A percentile compares a stretch with the other conserved stretches of the same genome.
These are phyloP conservation scores for Tetracladium maxilliforme DNA, from an alignment of 2,329 filamentous ascomycete genomes.

Conservation along the genomic window DNA sequence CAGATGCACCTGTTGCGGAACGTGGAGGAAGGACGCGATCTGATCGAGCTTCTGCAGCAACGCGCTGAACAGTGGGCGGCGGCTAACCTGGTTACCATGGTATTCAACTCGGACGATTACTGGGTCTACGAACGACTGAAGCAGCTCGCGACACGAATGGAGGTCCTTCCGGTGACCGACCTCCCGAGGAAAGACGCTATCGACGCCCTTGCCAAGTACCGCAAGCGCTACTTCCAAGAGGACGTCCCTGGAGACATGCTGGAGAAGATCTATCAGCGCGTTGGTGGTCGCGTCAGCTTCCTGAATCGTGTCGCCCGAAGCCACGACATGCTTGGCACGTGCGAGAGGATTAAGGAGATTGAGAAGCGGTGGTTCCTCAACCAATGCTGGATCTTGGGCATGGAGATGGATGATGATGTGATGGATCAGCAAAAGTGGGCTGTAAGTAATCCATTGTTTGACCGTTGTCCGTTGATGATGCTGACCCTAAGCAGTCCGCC, in stretches of 20 bases:
- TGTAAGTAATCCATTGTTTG: constrained; percentile 30
- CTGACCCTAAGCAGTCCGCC: constrained; percentile 41
- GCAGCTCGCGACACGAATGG: constrained; percentile 85
- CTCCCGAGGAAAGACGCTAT: constrained; percentile 68
- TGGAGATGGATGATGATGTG: constrained; percentile 85
- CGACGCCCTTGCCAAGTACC: constrained; percentile 62
- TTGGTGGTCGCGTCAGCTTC: constrained; percentile 81
- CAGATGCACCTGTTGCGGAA: constrained; percentile 83
- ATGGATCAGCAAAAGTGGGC: constrained; percentile 98
- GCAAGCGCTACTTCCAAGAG: constrained; percentile 63
- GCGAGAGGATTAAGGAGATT: constrained; percentile 53
- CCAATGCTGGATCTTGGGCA: constrained; percentile 63
- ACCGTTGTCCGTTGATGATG: not conserved
- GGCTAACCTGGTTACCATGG: constrained; percentile 73
- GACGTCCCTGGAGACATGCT: constrained; percentile 36
- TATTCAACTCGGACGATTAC: constrained; percentile 95
- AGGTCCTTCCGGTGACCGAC: constrained; percentile 76
- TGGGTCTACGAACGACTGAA: constrained; percentile 97
- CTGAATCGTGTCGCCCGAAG: constrained; percentile 84
- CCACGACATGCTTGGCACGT: constrained; percentile 63
- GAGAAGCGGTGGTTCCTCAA: constrained; percentile 73
- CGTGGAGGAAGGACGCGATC: constrained; percentile 81
- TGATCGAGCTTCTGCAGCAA: constrained; percentile 90
- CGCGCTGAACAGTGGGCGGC: constrained; percentile 95
- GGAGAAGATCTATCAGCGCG: constrained; percentile 67